phyloP scores from a whole-genome alignment of 805 yeast species.

The Saccharomycopsis malanga region DNA sequence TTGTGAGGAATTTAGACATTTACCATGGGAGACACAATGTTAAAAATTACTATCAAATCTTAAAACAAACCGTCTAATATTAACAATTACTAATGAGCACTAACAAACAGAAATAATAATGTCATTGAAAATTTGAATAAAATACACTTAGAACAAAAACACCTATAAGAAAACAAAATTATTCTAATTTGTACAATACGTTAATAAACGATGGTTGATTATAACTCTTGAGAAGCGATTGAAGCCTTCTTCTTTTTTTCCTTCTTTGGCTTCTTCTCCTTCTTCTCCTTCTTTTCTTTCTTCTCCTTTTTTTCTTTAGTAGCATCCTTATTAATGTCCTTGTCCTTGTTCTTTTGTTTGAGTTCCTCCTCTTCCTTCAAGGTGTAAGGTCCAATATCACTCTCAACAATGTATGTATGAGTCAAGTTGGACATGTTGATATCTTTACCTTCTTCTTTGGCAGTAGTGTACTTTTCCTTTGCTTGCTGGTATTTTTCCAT shows the following conservation, averaged over 20 bases:
- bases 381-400: constrained; percentile 18
- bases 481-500: constrained; percentile 38
- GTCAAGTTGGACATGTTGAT: constrained; percentile 13
- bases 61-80: no score
- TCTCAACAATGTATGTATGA: constrained; percentile 13
- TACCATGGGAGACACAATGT: no score
- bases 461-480: constrained; percentile 41
- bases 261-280: constrained; percentile 10
- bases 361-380: constrained; percentile 15
- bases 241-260: constrained; percentile 8
- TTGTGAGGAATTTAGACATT: no score
- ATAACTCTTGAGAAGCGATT: neutral
- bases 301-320: neutral
- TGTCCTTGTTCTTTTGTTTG: constrained; percentile 12
- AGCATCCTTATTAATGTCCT: constrained; percentile 7
- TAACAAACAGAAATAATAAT: no score
- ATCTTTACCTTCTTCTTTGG: constrained; percentile 21
- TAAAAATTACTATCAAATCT: no score
- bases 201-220: no score
- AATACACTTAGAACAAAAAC: no score
- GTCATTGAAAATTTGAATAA: no score
- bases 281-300: neutral
- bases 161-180: no score
- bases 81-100: no score
- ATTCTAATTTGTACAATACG: no score